Percentiles rank a stretch among this genome's conserved stretches.
Evolutionary conservation across 257 asterid genomes (phyloP).

Genomic region (Sherardia arvensis): DNA sequence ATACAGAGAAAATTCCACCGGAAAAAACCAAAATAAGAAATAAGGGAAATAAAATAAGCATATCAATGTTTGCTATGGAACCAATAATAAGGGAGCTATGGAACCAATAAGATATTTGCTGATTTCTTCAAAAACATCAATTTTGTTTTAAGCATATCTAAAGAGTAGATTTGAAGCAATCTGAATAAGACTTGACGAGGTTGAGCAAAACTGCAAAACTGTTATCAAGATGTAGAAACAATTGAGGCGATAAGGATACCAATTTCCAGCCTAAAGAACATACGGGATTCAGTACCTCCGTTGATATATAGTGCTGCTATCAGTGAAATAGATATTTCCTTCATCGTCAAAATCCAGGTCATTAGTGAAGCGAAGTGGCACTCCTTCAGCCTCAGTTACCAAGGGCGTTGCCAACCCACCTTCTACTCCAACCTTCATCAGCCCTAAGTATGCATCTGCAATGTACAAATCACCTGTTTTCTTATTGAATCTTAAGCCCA

Average conservation of each 20-base stretch:
- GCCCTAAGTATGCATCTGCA: slow-evolving; percentile 92
- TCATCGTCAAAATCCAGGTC: slow-evolving; percentile 79
- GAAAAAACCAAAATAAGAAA: no score
- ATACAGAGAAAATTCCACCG: not conserved
- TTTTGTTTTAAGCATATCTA: not conserved
- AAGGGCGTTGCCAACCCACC: slow-evolving; percentile 85
- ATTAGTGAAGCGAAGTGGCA: slow-evolving; percentile 67
- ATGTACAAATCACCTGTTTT: slow-evolving; percentile 77
- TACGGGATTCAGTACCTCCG: slow-evolving; percentile 43
- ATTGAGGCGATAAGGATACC: not conserved
- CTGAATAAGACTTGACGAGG: not conserved
- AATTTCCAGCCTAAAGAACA: slow-evolving; percentile 4
- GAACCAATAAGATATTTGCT: not conserved
- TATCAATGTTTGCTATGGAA: no score
- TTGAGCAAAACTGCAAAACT: not conserved
- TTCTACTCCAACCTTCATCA: slow-evolving; percentile 90
- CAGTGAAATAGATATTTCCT: slow-evolving; percentile 83
- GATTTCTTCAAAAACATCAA: not conserved
- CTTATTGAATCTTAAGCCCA: slow-evolving; percentile 81
- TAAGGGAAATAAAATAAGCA: no score
- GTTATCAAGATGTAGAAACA: not conserved
- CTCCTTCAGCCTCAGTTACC: slow-evolving; percentile 68
- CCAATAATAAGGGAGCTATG: not conserved
- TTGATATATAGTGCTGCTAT: slow-evolving; percentile 71
- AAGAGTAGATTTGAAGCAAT: not conserved